phyloP scores from a whole-genome alignment of 768 basidiomycete species.

The Phlegmacium glaucopus region DNA sequence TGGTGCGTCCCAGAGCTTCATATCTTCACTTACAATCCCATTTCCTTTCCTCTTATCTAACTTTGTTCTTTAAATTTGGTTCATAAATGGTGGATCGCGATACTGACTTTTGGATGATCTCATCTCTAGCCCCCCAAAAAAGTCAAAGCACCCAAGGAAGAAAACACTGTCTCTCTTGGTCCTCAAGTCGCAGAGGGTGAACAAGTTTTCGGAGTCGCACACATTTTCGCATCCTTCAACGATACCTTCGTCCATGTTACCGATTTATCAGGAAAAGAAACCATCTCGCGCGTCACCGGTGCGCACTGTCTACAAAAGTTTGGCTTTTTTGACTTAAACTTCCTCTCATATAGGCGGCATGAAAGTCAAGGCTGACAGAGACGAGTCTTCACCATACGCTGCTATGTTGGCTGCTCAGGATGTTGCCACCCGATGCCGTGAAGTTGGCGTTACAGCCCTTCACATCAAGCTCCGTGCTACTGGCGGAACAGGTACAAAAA shows the following conservation, averaged over 20 bases:
- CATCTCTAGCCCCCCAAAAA: conserved; percentile 74
- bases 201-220: conserved; percentile 96
- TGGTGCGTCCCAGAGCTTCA: conserved; percentile 31
- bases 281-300: conserved; percentile 98
- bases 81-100: conserved; percentile 42
- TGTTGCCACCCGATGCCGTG: conserved; percentile 92
- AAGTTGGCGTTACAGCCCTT: conserved; percentile 97
- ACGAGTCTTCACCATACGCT: conserved; percentile 97
- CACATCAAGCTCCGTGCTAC: conserved; percentile 99
- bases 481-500: conserved; percentile 98
- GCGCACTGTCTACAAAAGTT: conserved; percentile 19
- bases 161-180: conserved; percentile 85
- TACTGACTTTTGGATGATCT: conserved; percentile 47
- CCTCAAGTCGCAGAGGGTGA: conserved; percentile 96
- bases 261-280: conserved; percentile 98
- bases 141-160: conserved; percentile 73
- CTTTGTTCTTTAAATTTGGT: conserved; percentile 9
- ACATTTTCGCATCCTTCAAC: conserved; percentile 99
- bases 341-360: conserved; percentile 68
- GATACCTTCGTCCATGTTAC: conserved; percentile 99
- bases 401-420: conserved; percentile 99
- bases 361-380: conserved; percentile 99
- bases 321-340: background rate
- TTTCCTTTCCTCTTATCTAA: conserved; percentile 1
- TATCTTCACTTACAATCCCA: background rate